Conservation (phyloP, 2,329 filamentous ascomycete species). For the Monosporascus sp. region DNA sequence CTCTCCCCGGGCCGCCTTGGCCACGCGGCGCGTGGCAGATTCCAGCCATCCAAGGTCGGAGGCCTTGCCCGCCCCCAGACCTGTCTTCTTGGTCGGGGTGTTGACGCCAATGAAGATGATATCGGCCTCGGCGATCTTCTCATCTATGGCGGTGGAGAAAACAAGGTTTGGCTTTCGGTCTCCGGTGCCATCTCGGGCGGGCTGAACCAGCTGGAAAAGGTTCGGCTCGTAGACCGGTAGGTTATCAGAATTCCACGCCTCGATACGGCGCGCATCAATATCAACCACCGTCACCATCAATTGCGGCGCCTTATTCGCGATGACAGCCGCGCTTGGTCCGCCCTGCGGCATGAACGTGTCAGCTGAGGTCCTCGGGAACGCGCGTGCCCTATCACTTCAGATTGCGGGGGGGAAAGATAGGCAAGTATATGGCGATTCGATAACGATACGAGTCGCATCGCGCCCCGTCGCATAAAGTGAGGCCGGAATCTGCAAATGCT, state of each 20-base stretch:
- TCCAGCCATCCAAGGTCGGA: conserved; percentile 71
- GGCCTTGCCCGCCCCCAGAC: conserved; percentile 63
- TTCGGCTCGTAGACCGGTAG: conserved; percentile 75
- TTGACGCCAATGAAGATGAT: conserved; percentile 73
- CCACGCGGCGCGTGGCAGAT: conserved; percentile 62
- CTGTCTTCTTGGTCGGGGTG: conserved; percentile 69
- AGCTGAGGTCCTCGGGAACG: too few relatives aligned
- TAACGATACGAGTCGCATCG: neutral
- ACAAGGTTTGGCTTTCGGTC: conserved; percentile 59
- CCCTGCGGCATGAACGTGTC: conserved; percentile 30
- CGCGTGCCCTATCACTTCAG: too few relatives aligned
- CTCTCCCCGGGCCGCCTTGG: conserved; percentile 57
- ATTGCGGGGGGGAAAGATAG: neutral
- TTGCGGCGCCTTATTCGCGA: conserved; percentile 67
- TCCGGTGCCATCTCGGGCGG: conserved; percentile 54
- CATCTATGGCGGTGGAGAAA: conserved; percentile 65
- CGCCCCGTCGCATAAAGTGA: neutral
- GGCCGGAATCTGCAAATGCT: neutral
- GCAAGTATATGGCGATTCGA: neutral
- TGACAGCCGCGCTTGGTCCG: conserved; percentile 69
- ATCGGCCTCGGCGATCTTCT: conserved; percentile 61
- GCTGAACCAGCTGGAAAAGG: conserved; percentile 60
- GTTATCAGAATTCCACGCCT: conserved; percentile 66
- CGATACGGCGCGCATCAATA: conserved; percentile 58
- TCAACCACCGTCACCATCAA: conserved; percentile 73